Conservation (phyloP, 441 rosid species). For the Adansonia rubrostipa region DNA sequence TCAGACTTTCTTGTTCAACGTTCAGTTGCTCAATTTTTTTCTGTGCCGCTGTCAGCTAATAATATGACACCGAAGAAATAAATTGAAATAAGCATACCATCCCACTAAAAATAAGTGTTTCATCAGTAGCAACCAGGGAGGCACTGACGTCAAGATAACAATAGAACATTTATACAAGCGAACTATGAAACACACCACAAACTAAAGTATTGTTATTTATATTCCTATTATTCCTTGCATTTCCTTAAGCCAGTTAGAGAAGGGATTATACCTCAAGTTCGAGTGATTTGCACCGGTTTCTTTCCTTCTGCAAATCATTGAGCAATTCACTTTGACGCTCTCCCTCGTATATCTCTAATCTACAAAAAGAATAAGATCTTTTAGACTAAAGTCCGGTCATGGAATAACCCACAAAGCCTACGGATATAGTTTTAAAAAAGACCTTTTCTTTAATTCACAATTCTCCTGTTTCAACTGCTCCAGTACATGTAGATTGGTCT, state of each 20-base stretch:
- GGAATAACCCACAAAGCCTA: not conserved
- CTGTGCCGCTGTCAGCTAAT: slow-evolving; percentile 54
- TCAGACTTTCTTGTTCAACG: slow-evolving; percentile 70
- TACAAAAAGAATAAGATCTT: slow-evolving; percentile 31
- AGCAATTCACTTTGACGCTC: slow-evolving; percentile 30
- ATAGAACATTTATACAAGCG: not conserved
- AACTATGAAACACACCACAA: not conserved
- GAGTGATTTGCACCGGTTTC: slow-evolving; percentile 47
- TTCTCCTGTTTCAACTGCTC: slow-evolving; percentile 61
- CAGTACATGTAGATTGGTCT: slow-evolving; percentile 33
- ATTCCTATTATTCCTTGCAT: not conserved
- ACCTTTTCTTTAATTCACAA: slow-evolving; percentile 59
- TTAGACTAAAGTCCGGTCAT: not conserved
- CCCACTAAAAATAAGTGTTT: not conserved
- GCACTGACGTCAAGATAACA: not conserved
- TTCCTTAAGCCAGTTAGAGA: not conserved
- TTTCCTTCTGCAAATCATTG: slow-evolving; percentile 47
- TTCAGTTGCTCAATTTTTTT: slow-evolving; percentile 53
- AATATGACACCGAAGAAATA: not conserved
- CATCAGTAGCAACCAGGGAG: not conserved
- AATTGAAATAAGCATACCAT: not conserved
- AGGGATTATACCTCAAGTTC: slow-evolving; percentile 57
- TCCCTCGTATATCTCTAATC: slow-evolving; percentile 49
- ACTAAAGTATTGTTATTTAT: not conserved
- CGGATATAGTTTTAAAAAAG: not conserved